Base-by-base conservation (phyloP, 148 eudicot genomes). In the Cornus florida region DNA sequence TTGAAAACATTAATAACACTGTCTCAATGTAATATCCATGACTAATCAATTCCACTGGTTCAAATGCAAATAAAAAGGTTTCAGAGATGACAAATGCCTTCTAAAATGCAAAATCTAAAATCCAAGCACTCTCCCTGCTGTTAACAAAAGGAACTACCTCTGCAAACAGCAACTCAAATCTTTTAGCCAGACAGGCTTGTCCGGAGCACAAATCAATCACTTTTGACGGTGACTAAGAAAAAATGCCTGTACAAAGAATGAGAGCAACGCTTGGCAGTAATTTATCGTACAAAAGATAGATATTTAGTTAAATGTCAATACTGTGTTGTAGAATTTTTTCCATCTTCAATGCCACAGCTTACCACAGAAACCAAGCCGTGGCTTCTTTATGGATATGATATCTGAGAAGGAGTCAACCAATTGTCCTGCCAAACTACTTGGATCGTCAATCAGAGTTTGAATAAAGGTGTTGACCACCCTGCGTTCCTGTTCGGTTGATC, bases 401-500 rank as follows among this genome's bases (percentile, higher is more conserved):
- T 93, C 99, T 6, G 89, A 74, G 79, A 95, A 95, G 23, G 98
- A 84, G 76, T 95, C 92, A 16, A 91, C 86, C 84, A 95, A 83
- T 80, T 93, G 99, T 72, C 86, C 99, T 3, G 93, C 98, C 78
- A 93, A 87, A 83, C 97, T 89, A 78, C 80, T 86, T 8, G 97
- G 98, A 80, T 95, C 98, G 57, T 93, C 95, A 2, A 73, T 67
- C 13, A 95, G 78, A 66, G 97, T 84, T 72, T 81, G 89, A 67
- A 95, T 90, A 71, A 91, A 95, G 20, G 98, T 92, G 82, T 86
- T 79, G 1, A 93, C 95, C 32, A 93, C 93, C 82, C 95, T 87
- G 23, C 99, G 88, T 78, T 92, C 98, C 75, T 93, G 97, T 84
- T 88, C 93, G 0, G 92, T 92, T 33, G 98, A 90, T 75, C 95